Evolutionary conservation across 2,329 filamentous ascomycete genomes (phyloP).

Genomic region (Colletotrichum ledebouriae): DNA sequence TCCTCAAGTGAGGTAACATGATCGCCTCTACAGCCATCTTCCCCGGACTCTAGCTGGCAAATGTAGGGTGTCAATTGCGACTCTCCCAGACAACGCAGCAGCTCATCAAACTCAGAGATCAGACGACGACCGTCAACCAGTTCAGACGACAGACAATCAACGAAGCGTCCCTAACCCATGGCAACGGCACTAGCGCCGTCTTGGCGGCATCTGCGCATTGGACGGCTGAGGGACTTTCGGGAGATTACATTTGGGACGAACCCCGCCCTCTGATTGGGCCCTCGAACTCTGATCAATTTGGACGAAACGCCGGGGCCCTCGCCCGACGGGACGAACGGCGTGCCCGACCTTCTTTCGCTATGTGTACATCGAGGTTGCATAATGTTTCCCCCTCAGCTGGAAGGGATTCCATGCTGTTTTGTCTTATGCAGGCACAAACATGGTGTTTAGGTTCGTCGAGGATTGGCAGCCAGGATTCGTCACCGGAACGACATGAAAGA

Average conservation of each 20-base stretch:
- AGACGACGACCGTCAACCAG: slow-evolving; percentile 8
- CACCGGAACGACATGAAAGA: slow-evolving; percentile 3
- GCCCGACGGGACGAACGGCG: slow-evolving; percentile 31
- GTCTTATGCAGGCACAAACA: background rate
- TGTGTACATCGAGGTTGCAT: slow-evolving; percentile 1
- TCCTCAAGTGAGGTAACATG: slow-evolving; percentile 38
- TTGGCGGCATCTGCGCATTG: slow-evolving; percentile 12
- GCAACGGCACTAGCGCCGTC: background rate
- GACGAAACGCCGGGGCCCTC: slow-evolving; percentile 32
- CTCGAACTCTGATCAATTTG: slow-evolving; percentile 19
- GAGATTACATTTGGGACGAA: slow-evolving; percentile 38
- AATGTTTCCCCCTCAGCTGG: no score
- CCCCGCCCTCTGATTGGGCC: slow-evolving; percentile 23
- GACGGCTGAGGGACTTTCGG: slow-evolving; percentile 35
- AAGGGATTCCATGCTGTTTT: no score
- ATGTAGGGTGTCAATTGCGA: background rate
- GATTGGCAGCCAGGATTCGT: background rate
- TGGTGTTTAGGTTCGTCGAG: slow-evolving; percentile 2
- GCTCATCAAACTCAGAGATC: background rate
- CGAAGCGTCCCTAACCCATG: no score
- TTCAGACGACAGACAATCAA: no score
- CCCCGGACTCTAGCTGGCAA: slow-evolving; percentile 14
- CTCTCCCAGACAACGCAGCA: slow-evolving; percentile 3
- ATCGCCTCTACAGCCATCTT: slow-evolving; percentile 18
- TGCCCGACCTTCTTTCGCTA: slow-evolving; percentile 15